Evolutionary conservation across 2,329 filamentous ascomycete species (phyloP).

Genomic region (Colletotrichum lini): DNA sequence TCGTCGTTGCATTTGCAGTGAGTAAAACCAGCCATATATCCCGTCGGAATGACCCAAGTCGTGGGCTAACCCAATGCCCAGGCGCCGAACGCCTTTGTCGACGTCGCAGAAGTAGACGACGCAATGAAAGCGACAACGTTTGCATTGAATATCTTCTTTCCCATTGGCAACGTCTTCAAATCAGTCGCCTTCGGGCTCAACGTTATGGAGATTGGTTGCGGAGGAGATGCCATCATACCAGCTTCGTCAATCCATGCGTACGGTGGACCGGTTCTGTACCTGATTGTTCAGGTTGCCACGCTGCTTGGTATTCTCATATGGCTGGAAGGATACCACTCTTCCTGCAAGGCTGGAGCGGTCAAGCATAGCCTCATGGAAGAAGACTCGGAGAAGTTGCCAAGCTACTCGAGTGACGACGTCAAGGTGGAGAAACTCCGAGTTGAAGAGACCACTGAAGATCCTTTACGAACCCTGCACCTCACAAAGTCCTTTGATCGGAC

Average conservation of each 20-base stretch:
- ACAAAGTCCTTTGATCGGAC: conserved; percentile 75
- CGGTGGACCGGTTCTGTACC: conserved; percentile 78
- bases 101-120: neutral
- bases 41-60: neutral
- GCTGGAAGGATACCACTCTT: conserved; percentile 69
- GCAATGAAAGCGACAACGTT: conserved; percentile 12
- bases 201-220: conserved; percentile 2
- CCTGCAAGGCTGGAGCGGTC: neutral
- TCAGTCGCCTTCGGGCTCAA: conserved; percentile 1
- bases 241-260: conserved; percentile 59
- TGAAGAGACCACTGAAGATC: conserved; percentile 48
- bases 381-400: neutral
- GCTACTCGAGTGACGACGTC: neutral
- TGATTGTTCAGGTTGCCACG: conserved; percentile 73
- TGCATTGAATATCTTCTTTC: neutral
- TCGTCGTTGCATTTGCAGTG: neutral
- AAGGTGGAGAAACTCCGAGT: conserved; percentile 45
- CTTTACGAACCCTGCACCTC: conserved; percentile 76
- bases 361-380: neutral
- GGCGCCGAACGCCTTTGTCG: neutral
- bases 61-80: neutral
- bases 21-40: neutral
- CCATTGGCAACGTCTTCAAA: conserved; percentile 10
- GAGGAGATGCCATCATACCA: neutral
- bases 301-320: conserved; percentile 75